Evolutionary conservation across 2,329 filamentous ascomycete genomes (phyloP).

Genomic region (Calonectria ilicicola): DNA sequence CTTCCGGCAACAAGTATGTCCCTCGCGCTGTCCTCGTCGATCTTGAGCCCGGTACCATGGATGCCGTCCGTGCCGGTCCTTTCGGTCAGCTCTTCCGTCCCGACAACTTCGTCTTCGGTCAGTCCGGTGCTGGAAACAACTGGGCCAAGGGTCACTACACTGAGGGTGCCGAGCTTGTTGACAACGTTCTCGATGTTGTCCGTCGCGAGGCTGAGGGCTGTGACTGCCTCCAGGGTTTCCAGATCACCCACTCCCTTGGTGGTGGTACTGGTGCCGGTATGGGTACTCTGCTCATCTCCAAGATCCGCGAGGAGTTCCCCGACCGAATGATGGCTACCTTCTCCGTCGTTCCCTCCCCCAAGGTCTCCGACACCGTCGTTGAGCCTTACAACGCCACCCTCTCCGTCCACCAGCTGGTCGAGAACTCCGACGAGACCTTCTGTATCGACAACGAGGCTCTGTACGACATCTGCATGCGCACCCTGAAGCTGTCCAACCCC

Average conservation of each 20-base stretch:
- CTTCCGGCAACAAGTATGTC: conserved; percentile 98
- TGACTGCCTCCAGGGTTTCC: conserved; percentile 99
- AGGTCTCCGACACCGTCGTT: conserved; percentile 99
- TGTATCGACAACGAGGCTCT: conserved; percentile 99
- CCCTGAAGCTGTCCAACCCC: conserved; percentile 97
- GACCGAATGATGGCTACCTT: conserved; percentile 99
- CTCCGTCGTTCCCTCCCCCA: conserved; percentile 98
- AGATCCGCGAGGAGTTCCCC: conserved; percentile 99
- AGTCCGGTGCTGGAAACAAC: conserved; percentile 99
- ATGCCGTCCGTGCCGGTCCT: conserved; percentile 96
- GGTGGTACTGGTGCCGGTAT: conserved; percentile 99
- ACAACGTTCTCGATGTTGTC: conserved; percentile 98
- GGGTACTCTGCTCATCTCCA: conserved; percentile 99
- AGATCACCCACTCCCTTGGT: conserved; percentile 99
- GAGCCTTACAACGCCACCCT: conserved; percentile 99
- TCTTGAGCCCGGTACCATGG: conserved; percentile 99
- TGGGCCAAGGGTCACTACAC: conserved; percentile 99
- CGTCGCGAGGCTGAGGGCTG: conserved; percentile 98
- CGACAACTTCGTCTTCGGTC: conserved; percentile 99
- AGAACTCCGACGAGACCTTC: conserved; percentile 99
- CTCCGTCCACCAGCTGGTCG: conserved; percentile 98
- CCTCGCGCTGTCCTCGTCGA: conserved; percentile 99
- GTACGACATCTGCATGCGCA: conserved; percentile 99
- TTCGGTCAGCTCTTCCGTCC: conserved; percentile 99
- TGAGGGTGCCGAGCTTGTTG: conserved; percentile 98